Evolutionary conservation across 768 basidiomycete species (phyloP).

Genomic region (Psilocybe cubensis): DNA sequence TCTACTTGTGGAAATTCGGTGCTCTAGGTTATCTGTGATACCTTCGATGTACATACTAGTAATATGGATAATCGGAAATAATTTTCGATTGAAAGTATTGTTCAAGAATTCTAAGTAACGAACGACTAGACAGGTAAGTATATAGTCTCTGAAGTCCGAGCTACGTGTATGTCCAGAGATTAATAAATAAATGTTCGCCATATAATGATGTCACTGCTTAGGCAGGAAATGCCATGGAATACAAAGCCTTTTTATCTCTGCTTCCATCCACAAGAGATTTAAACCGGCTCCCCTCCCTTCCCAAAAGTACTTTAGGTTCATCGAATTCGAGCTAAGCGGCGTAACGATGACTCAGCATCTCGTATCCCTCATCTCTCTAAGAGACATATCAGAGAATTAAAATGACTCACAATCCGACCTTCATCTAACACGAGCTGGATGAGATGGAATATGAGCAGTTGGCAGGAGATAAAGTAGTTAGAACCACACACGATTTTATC

Average conservation of each 20-base stretch:
- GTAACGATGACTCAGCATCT: neutral
- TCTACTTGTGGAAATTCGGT: too few species aligned
- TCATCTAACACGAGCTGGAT: slow-evolving; percentile 48
- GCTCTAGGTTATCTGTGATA: too few species aligned
- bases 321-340: slow-evolving; percentile 54
- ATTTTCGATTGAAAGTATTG: too few species aligned
- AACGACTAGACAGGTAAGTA: too few species aligned
- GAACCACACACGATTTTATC: slow-evolving; percentile 46
- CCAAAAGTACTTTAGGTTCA: slow-evolving; percentile 50
- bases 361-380: neutral
- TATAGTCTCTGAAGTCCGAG: too few species aligned
- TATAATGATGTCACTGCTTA: too few species aligned
- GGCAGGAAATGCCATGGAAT: slow-evolving; percentile 36
- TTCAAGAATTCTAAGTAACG: too few species aligned
- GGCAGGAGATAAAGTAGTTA: neutral
- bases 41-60: too few species aligned
- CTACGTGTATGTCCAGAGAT: too few species aligned
- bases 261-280: slow-evolving; percentile 60
- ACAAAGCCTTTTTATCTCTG: slow-evolving; percentile 51
- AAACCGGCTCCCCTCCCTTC: slow-evolving; percentile 50
- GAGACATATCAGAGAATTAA: neutral
- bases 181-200: too few species aligned
- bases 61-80: too few species aligned
- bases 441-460: neutral
- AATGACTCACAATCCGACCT: slow-evolving; percentile 39